Evolutionary conservation across 164 flowering plant species (phyloP).

Genomic region (Nymphaea colorata): DNA sequence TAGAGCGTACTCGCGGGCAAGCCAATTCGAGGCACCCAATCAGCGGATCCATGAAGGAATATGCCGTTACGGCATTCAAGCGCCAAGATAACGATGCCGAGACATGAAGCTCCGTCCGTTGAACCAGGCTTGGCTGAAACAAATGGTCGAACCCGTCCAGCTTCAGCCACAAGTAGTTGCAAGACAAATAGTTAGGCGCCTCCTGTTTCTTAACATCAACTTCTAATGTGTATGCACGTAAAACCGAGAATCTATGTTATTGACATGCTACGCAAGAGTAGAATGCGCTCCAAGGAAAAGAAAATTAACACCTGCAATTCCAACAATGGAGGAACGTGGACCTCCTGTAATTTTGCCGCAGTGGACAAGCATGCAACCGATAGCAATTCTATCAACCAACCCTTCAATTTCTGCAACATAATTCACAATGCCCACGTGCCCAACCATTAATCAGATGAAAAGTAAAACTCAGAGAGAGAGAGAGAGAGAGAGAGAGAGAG

Average conservation of each 20-base stretch:
- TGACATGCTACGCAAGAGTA: no score
- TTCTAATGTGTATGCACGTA: not conserved
- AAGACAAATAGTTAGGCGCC: not conserved
- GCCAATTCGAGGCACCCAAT: conserved; percentile 9
- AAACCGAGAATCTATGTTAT: not conserved
- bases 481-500: not conserved
- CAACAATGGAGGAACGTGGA: conserved; percentile 20
- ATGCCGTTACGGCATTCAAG: conserved; percentile 28
- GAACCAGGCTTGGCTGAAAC: conserved; percentile 26
- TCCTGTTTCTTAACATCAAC: not conserved
- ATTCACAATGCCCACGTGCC: not conserved
- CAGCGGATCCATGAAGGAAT: conserved; percentile 33
- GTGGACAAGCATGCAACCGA: conserved; percentile 49
- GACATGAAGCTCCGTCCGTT: conserved; percentile 39
- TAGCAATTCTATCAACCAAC: conserved; percentile 41
- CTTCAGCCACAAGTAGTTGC: conserved; percentile 10
- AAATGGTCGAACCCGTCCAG: conserved; percentile 27
- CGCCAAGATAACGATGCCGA: conserved; percentile 39
- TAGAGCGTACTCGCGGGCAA: conserved; percentile 7
- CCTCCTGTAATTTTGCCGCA: conserved; percentile 48
- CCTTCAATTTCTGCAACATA: conserved; percentile 27
- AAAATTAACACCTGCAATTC: conserved; percentile 41
- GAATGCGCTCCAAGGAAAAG: not conserved
- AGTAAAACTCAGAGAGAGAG: not conserved
- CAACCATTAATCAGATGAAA: not conserved